Conservation (phyloP, 2,329 filamentous ascomycete species). For the Alternaria ethzedia region DNA sequence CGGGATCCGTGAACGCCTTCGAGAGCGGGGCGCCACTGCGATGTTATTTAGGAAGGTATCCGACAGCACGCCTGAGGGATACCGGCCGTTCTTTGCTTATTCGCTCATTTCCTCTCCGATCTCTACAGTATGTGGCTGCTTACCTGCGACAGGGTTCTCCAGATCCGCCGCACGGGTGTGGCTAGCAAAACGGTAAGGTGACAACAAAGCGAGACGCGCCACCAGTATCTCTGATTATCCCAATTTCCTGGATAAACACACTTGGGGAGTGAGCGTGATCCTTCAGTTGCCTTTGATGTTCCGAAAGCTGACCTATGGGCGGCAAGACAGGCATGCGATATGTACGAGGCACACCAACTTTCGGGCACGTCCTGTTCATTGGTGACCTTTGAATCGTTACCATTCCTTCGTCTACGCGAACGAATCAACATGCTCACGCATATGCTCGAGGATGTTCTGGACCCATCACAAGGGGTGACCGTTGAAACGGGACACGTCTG, state of each 20-base stretch:
- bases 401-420: conserved; percentile 15
- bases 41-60: conserved; percentile 11
- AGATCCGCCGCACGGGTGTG: conserved; percentile 41
- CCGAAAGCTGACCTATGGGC: conserved; percentile 12
- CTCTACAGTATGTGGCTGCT: conserved; percentile 8
- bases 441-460: conserved; percentile 18
- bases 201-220: conserved; percentile 30
- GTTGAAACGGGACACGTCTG: conserved; percentile 21
- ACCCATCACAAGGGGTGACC: conserved; percentile 20
- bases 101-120: conserved; percentile 22
- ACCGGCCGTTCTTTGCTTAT: conserved; percentile 15
- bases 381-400: conserved; percentile 18
- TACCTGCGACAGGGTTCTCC: conserved; percentile 38
- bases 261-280: conserved; percentile 3
- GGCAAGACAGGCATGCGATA: conserved; percentile 27
- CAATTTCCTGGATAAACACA: conserved; percentile 24
- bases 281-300: conserved; percentile 7
- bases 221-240: conserved; percentile 34
- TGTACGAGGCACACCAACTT: conserved; percentile 16
- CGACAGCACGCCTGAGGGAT: conserved; percentile 30
- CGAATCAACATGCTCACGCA: conserved; percentile 30
- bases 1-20: conserved; percentile 8
- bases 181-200: conserved; percentile 32
- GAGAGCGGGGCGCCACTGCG: conserved; percentile 16
- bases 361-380: conserved; percentile 19